Base-by-base conservation (phyloP, 2,329 filamentous ascomycete genomes). In the Aspergillus transmontanensis region DNA sequence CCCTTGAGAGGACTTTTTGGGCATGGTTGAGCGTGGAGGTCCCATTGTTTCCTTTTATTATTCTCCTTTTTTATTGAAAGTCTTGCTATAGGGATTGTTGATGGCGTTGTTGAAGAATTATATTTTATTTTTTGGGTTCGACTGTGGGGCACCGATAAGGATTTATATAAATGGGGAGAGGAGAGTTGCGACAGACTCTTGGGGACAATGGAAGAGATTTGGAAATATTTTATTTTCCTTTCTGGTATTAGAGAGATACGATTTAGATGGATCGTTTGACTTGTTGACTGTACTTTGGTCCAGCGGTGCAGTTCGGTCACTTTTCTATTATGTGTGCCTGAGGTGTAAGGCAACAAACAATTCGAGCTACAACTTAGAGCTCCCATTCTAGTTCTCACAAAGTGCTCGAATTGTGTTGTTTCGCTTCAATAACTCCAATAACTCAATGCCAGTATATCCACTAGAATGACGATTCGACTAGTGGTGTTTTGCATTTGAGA, bases 11-110 rank as follows among this genome's bases (percentile, higher is more conserved):
- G 54, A 19, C n/a, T 56, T 66, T 45, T 53, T 51, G 10, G 58
- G 28, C 16, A 51, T 46, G 9, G 43, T 51, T 32, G 54, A 55
- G 55, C 58, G 61, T 21, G 63, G 60, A 39, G 63, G 61, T 26
- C 53, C 60, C 63, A 64, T 67, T 57, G 60, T 62, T 43, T 57
- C 34, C 45, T 21, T 12, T 57, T 60, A 32, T 19, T 53, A 10
- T 54, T 19, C 11, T 48, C 11, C 14, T 14, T 48, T 26, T 48
- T 12, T 14, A 7, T 28, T 26, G 12, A 16, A 16, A 3, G 12
- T 5, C 12, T 26, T 23, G 45, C 4, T 48, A 14, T 23, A 11
- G 11, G n/a, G 21, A 14, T 7, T 12, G 21, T 16, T 48, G 23
- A 26, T 51, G 48, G 46, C 7, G 46, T 10, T 50, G 23, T 14